Evolutionary conservation across 2,329 filamentous ascomycete genomes (phyloP), one percentile per base, ranked within the genome.

Genomic region (Fusarium pseudonygamai): DNA sequence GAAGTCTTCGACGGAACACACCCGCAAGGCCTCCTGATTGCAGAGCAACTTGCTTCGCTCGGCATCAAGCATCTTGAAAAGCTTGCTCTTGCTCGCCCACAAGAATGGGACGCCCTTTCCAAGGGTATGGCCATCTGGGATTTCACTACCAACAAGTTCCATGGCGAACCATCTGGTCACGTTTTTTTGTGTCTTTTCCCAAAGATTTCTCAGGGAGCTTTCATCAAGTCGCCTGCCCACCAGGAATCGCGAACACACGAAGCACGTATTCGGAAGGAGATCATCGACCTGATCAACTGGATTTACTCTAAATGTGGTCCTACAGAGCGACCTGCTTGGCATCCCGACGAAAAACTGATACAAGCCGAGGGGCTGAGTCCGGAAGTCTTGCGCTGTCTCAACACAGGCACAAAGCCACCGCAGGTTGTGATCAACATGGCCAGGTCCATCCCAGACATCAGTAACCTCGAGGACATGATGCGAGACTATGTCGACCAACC

Each of bases 41-140:
- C 65, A 10, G 61, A 71, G 15, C 24, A 59, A 9, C 11, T 78
- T 9, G 74, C 72, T 2, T 65, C 63, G 2, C 28, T 76, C 3
- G 81, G 81, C 1, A 72, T 77, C 56, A 72, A 66, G 16, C 45
- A 75, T 6, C 67, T 79, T 0, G 58, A 79, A 9, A 67, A 67
- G 3, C 39, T 80, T 10, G 77, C 79, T 1, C 42, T 74, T 5
- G 65, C 76, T 7, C 76, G 73, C 24, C 74, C 71, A 5, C 18
- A 64, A 9, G 57, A 72, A 10, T 83, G 79, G 75, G 42, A 53
- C 7, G 60, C 75, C 4, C 28, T 82, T 8, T 69, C 72, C 12
- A 63, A 57, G 9, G 78, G 75, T 6, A 72, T 78, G 34, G 78
- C 78, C 20, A 63, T 80, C 2, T 81, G 75, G 67, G 76, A 82